phyloP scores from a whole-genome alignment of 1,284 basidiomycete species.

The Cryptococcus sp. region DNA sequence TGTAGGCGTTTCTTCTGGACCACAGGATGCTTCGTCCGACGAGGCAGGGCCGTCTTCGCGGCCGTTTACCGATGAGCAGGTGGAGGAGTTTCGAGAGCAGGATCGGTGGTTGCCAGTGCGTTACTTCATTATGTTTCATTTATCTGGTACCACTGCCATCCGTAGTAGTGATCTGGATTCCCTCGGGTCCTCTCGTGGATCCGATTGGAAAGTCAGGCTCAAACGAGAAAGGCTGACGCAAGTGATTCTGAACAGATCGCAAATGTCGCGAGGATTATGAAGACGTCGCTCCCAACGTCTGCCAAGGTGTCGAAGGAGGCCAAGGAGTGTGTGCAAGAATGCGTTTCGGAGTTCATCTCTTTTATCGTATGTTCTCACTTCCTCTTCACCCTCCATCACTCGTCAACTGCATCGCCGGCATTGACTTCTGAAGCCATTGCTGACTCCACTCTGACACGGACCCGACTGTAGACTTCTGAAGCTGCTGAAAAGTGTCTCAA shows the following conservation, averaged over 20 bases:
- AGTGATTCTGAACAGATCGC: conserved; percentile 63
- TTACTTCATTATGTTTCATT: conserved; percentile 17
- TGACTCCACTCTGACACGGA: background rate
- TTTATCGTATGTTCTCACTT: conserved; percentile 61
- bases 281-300: conserved; percentile 77
- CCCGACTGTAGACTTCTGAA: conserved; percentile 39
- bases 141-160: background rate
- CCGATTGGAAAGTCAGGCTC: conserved; percentile 7
- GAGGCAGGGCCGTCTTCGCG: conserved; percentile 5
- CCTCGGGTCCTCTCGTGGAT: background rate
- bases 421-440: background rate
- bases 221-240: conserved; percentile 1
- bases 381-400: background rate
- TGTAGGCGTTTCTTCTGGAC: conserved; percentile 4
- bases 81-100: conserved; percentile 87
- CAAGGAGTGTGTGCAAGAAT: conserved; percentile 94
- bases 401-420: background rate
- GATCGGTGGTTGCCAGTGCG: conserved; percentile 83
- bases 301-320: conserved; percentile 96
- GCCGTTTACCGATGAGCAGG: conserved; percentile 78
- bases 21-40: conserved; percentile 2
- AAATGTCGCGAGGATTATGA: conserved; percentile 95
- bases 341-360: conserved; percentile 91
- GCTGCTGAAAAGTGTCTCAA: conserved; percentile 92
- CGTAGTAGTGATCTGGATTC: background rate